Evolutionary conservation across 2,329 filamentous ascomycete genomes (phyloP).

Genomic region (Pezicula radicicola): DNA sequence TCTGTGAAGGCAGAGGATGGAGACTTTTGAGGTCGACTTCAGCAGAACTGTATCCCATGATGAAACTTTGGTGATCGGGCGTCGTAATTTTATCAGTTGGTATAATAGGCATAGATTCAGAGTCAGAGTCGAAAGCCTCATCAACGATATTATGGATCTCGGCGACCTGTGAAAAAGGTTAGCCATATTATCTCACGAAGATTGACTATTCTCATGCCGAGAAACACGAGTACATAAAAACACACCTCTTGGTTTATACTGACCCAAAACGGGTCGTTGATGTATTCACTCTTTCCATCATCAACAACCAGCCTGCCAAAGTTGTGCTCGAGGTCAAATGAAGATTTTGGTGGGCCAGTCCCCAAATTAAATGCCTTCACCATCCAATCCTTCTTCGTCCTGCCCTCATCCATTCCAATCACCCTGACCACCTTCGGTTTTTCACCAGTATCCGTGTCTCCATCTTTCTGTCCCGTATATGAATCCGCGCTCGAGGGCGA

Average conservation of each 20-base stretch:
- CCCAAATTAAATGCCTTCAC: slow-evolving; percentile 18
- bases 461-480: slow-evolving; percentile 11
- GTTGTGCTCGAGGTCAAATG: slow-evolving; percentile 38
- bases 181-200: background rate
- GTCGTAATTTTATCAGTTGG: slow-evolving; percentile 52
- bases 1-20: slow-evolving; percentile 64
- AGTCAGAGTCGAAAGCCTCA: slow-evolving; percentile 22
- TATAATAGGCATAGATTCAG: slow-evolving; percentile 17
- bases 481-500: slow-evolving; percentile 23
- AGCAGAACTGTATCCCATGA: slow-evolving; percentile 71
- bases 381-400: slow-evolving; percentile 22
- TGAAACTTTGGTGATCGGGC: slow-evolving; percentile 66
- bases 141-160: slow-evolving; percentile 28
- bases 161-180: slow-evolving; percentile 11
- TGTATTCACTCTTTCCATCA: slow-evolving; percentile 66
- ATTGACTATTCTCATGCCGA: too few relatives aligned
- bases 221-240: background rate
- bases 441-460: slow-evolving; percentile 10
- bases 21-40: slow-evolving; percentile 62
- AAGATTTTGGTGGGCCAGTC: slow-evolving; percentile 19
- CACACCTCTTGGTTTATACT: slow-evolving; percentile 70
- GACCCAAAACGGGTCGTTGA: slow-evolving; percentile 74
- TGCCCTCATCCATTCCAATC: slow-evolving; percentile 25
- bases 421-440: slow-evolving; percentile 15
- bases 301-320: slow-evolving; percentile 68